Conservation (phyloP, 768 basidiomycete genomes). For the Termitomyces sp. region DNA sequence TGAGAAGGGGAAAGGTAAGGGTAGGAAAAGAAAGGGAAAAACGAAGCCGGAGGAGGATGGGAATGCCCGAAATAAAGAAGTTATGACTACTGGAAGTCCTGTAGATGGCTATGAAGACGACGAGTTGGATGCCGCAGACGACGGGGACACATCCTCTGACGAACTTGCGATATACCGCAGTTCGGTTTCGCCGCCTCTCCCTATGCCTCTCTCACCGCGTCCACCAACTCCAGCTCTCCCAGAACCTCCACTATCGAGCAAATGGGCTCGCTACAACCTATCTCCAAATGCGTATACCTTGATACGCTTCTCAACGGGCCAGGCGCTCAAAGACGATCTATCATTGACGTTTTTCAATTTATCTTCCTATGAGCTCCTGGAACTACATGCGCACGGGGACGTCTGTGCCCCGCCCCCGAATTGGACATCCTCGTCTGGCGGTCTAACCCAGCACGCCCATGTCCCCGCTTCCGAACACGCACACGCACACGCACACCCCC, state of each 20-base stretch:
- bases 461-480: too few relatives aligned
- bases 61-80: neutral
- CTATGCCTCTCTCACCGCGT: too few relatives aligned
- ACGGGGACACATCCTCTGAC: conserved; percentile 11
- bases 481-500: too few relatives aligned
- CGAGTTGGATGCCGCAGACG: conserved; percentile 26
- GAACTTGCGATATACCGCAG: conserved; percentile 3
- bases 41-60: neutral
- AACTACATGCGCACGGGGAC: conserved; percentile 46
- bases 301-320: conserved; percentile 66
- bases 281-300: conserved; percentile 39
- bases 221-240: too few relatives aligned
- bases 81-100: neutral
- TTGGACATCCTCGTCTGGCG: too few relatives aligned
- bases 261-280: conserved; percentile 12
- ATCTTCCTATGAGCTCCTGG: conserved; percentile 64
- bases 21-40: conserved; percentile 2
- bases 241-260: too few relatives aligned
- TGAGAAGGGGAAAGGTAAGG: conserved; percentile 3
- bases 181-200: conserved; percentile 1
- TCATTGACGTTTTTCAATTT: conserved; percentile 56
- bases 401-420: neutral
- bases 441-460: too few relatives aligned
- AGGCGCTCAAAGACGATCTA: conserved; percentile 68
- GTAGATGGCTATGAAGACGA: conserved; percentile 30